Evolutionary conservation across 2,329 filamentous ascomycete genomes (phyloP).

Genomic region (Harringtonia aguacate): DNA sequence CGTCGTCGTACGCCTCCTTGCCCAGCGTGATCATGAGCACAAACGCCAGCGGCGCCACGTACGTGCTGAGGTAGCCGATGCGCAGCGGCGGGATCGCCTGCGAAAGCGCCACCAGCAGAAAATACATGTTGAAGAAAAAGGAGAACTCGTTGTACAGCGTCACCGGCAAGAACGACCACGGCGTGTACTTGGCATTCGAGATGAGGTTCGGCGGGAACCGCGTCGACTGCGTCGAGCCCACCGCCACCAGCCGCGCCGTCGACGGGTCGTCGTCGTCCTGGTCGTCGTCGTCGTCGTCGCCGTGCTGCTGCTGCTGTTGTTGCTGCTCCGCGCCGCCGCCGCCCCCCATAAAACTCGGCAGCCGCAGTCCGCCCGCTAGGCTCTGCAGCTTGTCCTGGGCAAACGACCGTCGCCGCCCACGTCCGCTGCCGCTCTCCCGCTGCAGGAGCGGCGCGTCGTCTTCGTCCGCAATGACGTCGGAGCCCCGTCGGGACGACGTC

Average conservation of each 20-base stretch:
- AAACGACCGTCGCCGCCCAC: conserved; percentile 24
- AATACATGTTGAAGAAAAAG: conserved; percentile 99
- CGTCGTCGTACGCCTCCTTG: conserved; percentile 93
- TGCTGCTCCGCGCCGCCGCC: conserved; percentile 10
- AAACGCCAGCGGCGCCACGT: conserved; percentile 84
- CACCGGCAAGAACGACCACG: conserved; percentile 84
- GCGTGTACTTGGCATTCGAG: conserved; percentile 96
- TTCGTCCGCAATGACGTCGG: conserved; percentile 48
- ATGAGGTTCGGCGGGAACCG: conserved; percentile 84
- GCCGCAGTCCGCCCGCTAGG: conserved; percentile 40
- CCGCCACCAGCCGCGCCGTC: conserved; percentile 62
- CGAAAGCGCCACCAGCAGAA: conserved; percentile 86
- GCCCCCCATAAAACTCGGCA: conserved; percentile 57
- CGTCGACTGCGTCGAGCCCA: conserved; percentile 61
- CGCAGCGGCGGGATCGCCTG: conserved; percentile 82
- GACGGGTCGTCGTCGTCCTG: conserved; percentile 50
- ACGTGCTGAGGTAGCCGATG: conserved; percentile 91
- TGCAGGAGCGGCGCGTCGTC: conserved; percentile 69
- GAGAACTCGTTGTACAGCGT: conserved; percentile 98
- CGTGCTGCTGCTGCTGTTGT: conserved; percentile 11
- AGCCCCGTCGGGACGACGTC: conserved; percentile 39
- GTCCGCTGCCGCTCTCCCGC: conserved; percentile 21
- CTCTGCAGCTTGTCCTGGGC: conserved; percentile 30
- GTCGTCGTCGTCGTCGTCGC: conserved; percentile 36
- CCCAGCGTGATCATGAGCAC: conserved; percentile 86